phyloP scores from a whole-genome alignment of 441 rosid genomes.

The Pelargonium hybrid region DNA sequence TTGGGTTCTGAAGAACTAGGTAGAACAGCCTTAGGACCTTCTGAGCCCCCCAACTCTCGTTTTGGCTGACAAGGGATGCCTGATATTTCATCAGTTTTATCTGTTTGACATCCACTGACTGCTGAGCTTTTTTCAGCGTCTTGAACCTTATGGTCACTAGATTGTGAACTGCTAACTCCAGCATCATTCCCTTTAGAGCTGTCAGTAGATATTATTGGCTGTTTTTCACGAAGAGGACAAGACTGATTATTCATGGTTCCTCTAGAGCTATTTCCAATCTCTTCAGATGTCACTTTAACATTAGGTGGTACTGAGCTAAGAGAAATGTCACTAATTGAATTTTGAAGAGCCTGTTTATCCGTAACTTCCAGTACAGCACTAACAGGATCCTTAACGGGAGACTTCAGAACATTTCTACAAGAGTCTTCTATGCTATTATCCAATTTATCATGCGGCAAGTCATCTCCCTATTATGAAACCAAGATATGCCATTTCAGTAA shows the following conservation, averaged over 20 bases:
- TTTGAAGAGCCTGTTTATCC: constrained; percentile 23
- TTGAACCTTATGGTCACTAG: constrained; percentile 26
- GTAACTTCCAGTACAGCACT: constrained; percentile 1
- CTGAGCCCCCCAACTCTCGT: constrained; percentile 29
- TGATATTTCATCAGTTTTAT: constrained; percentile 24
- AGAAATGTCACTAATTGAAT: constrained; percentile 16
- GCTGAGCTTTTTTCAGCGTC: constrained; percentile 29
- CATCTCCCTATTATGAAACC: constrained; percentile 1
- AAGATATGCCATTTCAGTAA: constrained; percentile 9
- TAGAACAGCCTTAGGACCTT: constrained; percentile 25
- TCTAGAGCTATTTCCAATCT: constrained; percentile 22
- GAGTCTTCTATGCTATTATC: constrained; percentile 9
- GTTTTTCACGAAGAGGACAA: constrained; percentile 24
- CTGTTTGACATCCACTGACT: constrained; percentile 26
- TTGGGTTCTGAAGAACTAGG: constrained; percentile 32
- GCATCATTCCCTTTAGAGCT: constrained; percentile 26
- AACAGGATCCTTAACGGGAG: constrained; percentile 13
- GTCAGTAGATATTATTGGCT: constrained; percentile 19
- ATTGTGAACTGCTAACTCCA: constrained; percentile 25
- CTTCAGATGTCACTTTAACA: constrained; percentile 28
- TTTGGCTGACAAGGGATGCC: constrained; percentile 22
- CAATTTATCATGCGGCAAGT: background rate
- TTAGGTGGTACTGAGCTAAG: constrained; percentile 22
- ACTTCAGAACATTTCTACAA: constrained; percentile 5
- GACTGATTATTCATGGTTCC: constrained; percentile 23